These are phyloP conservation scores for Calocera cornea DNA, from an alignment of 768 basidiomycete genomes.

Conservation along the genomic window DNA sequence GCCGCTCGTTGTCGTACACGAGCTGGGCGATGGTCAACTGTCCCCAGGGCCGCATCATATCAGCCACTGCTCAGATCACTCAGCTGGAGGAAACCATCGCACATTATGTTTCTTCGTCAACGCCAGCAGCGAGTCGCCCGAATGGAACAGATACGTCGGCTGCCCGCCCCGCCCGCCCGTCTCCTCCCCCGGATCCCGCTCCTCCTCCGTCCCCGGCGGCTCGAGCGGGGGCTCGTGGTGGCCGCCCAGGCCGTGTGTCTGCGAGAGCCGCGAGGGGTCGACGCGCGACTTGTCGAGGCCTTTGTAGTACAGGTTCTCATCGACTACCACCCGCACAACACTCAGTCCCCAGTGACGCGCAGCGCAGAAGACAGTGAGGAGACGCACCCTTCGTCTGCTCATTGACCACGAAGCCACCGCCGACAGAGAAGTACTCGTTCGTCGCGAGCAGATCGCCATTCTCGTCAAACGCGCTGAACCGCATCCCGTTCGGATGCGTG, in stretches of 20 bases:
- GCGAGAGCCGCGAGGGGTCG: constrained; percentile 65
- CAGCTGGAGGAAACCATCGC: constrained; percentile 19
- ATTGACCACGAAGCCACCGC: constrained; percentile 90
- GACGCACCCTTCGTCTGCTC: constrained; percentile 71
- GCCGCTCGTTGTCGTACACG: constrained; percentile 82
- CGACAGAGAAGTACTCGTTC: constrained; percentile 89
- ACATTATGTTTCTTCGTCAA: constrained; percentile 73
- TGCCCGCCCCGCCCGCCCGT: constrained; percentile 25
- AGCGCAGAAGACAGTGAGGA: not conserved
- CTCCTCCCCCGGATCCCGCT: not conserved
- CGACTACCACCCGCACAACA: constrained; percentile 34
- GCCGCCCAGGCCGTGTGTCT: constrained; percentile 31
- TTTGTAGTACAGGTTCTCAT: constrained; percentile 92
- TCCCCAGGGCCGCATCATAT: not conserved
- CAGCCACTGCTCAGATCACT: not conserved
- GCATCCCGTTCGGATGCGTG: constrained; percentile 77
- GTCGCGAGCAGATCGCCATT: constrained; percentile 82
- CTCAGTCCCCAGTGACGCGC: not conserved
- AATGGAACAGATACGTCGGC: constrained; percentile 74
- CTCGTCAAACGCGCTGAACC: constrained; percentile 70
- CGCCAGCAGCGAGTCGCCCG: constrained; percentile 58
- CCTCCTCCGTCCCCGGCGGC: not conserved
- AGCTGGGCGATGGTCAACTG: constrained; percentile 90
- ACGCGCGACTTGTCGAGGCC: constrained; percentile 72
- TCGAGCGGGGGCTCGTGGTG: not conserved